Conservation (phyloP, 2,329 filamentous ascomycete genomes). For the Tetracladium maxilliforme region DNA sequence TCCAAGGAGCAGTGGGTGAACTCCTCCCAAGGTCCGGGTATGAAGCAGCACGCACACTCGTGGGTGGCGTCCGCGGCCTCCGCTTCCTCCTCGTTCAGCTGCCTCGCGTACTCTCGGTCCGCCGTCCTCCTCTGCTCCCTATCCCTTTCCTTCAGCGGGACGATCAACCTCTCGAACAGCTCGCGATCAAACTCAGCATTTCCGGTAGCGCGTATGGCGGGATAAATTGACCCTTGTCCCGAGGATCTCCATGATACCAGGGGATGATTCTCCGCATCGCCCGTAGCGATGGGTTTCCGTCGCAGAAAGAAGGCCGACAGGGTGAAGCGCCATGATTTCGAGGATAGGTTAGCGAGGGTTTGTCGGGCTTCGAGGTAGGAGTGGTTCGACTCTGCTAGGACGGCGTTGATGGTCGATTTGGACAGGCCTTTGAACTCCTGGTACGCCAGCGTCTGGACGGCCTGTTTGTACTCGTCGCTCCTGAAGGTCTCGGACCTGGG, state of each 20-base stretch:
- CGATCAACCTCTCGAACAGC: constrained; percentile 40
- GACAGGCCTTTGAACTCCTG: constrained; percentile 65
- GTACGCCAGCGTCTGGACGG: constrained; percentile 52
- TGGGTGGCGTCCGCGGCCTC: constrained; percentile 38
- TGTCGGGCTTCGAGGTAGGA: constrained; percentile 59
- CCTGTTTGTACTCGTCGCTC: constrained; percentile 49
- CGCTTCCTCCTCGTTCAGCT: constrained; percentile 42
- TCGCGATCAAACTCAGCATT: constrained; percentile 49
- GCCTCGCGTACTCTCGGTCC: constrained; percentile 37
- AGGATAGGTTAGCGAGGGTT: constrained; percentile 52
- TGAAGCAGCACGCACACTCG: constrained; percentile 72
- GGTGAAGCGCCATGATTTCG: constrained; percentile 65
- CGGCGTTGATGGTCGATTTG: constrained; percentile 59
- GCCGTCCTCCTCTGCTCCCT: constrained; percentile 31
- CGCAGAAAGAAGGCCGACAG: constrained; percentile 57
- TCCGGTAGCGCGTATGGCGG: constrained; percentile 50
- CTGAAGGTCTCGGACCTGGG: constrained; percentile 52
- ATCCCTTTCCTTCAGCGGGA: constrained; percentile 31
- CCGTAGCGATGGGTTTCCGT: constrained; percentile 37
- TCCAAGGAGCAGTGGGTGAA: constrained; percentile 55
- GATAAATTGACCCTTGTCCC: constrained; percentile 38
- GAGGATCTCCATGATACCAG: constrained; percentile 45
- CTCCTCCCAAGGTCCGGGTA: constrained; percentile 55
- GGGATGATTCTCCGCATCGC: constrained; percentile 43
- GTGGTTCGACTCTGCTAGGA: constrained; percentile 69